Base-by-base conservation (phyloP, 768 basidiomycete genomes). In the Lactarius vividus region DNA sequence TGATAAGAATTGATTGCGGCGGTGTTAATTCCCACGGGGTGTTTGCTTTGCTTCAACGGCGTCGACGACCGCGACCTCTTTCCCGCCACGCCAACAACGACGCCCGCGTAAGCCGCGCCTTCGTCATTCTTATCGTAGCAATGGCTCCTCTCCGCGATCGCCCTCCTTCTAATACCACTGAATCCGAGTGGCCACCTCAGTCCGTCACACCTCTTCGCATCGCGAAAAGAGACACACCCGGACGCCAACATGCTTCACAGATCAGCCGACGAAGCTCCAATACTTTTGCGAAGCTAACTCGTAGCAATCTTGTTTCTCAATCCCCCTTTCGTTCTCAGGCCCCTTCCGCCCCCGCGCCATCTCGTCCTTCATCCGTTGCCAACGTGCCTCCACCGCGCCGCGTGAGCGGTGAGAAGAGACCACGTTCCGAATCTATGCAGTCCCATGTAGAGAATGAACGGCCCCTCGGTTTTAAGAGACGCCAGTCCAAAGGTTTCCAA, bases 291-390 rank as follows among this genome's bases (percentile, higher is more conserved):
- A 91, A 91, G 75, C 83, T 93, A 69, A 83, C 82, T 71, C 87
- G 79, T 71, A 91, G 87, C 74, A 87, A 88, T 73, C 86, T 93
- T 63, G 92, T 94, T 20, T 87, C 88, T 33, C 92, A 92, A 70
- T 94, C 92, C 13, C 92, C 92, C 11, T 94, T 94, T 79, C 90
- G 89, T 71, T 84, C 84, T 2, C 84, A 86, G 66, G 79, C 84
- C 29, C 81, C 85, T 57, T 79, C 81, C n/a, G 79, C 84, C 37
- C 75, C 82, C 3, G 13, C 58, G 2, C 69, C 67, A 18, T 40
- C 63, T 4, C 76, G 64, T 23, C 81, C n/a, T 44, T 69, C 72
- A 44, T 75, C 80, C 23, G 69, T 73, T 23, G 1, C 77, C 78
- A 70, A 81, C 77, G 33, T 69, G 66, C 61, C 72, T 66, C 62